Base-by-base conservation (phyloP, 805 yeast species). In the Citeromyces nyonsensis region DNA sequence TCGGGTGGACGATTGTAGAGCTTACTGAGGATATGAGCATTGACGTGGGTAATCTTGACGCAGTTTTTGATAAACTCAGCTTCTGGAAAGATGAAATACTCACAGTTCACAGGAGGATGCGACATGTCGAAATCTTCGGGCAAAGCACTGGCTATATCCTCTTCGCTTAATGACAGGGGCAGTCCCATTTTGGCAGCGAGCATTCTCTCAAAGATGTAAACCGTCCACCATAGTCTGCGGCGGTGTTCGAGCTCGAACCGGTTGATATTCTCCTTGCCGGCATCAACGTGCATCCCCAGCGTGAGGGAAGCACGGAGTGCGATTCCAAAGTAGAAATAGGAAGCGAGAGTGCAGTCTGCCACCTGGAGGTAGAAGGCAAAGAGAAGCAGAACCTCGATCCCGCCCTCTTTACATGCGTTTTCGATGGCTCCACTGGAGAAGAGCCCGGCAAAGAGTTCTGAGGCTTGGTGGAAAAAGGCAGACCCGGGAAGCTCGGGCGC, bases 281-380 rank as follows among this genome's bases (percentile, higher is more conserved):
- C 75, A 53, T 80, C 91, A 3, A 80, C 91, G 49, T 80, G 93
- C 73, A 78, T 66, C 2, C 93, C 93, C 15, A 79, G 50, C 30
- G 79, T 71, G 34, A 80, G 56, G 6, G 84, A 73, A 0, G 86
- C 73, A 36, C 86, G 59, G 25, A 80, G 49, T 0, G 88, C 88
- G 36, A 75, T 62, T 3, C 86, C 86, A 51, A 80, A 77, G 50
- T 79, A 80, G 44, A 80, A 77, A 43, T 80, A 80, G 3, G 86
- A 77, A 1, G 86, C 80, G 6, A 79, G 75, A 1, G 86, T 80
- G 45, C 85, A 77, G 47, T 80, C 93, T 0, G 88, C 88, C 18
- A 80, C 88, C 49, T 80, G 93, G 22, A 80, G 54, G 47, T 76
- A 80, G 44, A 80, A 80, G 0, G 88, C 88, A 52, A 79, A 79